A percentile compares a stretch with the other conserved stretches of the same genome.
phyloP scores from a whole-genome alignment of 2,329 filamentous ascomycete genomes.

The Cladophialophora chaetospira region DNA sequence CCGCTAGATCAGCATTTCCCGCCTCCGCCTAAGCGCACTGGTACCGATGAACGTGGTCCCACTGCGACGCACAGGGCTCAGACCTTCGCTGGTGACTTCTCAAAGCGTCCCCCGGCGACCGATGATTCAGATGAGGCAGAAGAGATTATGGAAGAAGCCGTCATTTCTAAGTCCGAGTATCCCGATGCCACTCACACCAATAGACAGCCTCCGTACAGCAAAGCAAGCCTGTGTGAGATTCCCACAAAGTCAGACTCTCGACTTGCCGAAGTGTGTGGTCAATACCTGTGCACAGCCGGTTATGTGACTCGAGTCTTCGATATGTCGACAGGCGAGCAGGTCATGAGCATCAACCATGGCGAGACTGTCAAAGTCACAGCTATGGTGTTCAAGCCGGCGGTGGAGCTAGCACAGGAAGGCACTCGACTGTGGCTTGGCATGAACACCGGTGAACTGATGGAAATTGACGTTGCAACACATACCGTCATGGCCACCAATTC shows the following conservation, averaged over 20 bases:
- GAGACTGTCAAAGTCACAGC: conserved; percentile 82
- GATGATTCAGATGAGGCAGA: conserved; percentile 57
- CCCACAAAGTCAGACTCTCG: conserved; percentile 83
- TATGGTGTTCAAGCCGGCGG: conserved; percentile 80
- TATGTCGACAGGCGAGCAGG: conserved; percentile 73
- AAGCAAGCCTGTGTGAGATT: conserved; percentile 73
- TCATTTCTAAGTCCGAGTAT: conserved; percentile 64
- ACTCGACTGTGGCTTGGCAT: conserved; percentile 85
- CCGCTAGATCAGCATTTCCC: conserved; percentile 35
- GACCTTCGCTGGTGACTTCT: conserved; percentile 14
- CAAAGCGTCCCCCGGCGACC: conserved; percentile 27
- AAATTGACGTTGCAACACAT: conserved; percentile 78
- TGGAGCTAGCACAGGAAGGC: conserved; percentile 77
- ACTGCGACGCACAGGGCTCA: conserved; percentile 20
- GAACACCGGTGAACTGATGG: conserved; percentile 82
- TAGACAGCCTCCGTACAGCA: conserved; percentile 75
- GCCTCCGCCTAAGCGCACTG: conserved; percentile 38
- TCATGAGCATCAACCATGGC: conserved; percentile 79
- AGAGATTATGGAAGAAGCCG: conserved; percentile 49
- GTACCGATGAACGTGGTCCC: conserved; percentile 20
- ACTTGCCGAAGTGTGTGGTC: conserved; percentile 83
- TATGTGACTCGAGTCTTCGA: conserved; percentile 88
- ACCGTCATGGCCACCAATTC: conserved; percentile 68
- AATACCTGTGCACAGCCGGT: conserved; percentile 82
- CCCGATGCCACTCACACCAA: conserved; percentile 85